These are phyloP conservation scores for Pythium volutum DNA, from an alignment of 352 stramenopile species.

Conservation along the genomic window DNA sequence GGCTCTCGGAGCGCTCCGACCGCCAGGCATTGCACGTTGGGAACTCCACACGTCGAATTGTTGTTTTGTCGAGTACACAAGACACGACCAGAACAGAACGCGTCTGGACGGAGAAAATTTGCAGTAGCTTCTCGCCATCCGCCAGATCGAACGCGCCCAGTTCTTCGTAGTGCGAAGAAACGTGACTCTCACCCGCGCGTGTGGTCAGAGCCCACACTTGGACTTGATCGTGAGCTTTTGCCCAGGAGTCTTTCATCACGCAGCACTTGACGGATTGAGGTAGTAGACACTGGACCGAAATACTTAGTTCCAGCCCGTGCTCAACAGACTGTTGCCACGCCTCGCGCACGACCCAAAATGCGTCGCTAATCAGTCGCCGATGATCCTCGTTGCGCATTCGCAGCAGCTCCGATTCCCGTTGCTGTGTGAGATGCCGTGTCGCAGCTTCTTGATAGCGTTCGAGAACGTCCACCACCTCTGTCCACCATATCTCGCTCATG, in stretches of 20 bases:
- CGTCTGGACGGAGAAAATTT: constrained; percentile 5
- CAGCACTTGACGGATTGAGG: background rate
- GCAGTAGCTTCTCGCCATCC: background rate
- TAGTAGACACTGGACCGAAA: background rate
- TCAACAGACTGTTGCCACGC: background rate
- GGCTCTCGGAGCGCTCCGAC: background rate
- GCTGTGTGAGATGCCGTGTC: background rate
- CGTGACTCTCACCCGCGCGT: background rate
- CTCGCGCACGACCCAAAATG: background rate
- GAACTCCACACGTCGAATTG: constrained; percentile 5
- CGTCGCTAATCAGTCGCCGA: background rate
- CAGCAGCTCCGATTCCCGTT: background rate
- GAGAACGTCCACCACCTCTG: background rate
- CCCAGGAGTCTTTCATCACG: background rate
- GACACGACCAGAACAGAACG: constrained; percentile 2
- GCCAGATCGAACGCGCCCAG: constrained; percentile 2
- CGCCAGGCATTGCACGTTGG: background rate
- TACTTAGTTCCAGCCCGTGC: background rate
- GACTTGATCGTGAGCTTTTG: background rate
- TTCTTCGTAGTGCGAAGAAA: background rate
- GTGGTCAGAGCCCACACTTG: background rate
- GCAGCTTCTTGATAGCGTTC: background rate
- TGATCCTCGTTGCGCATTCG: background rate
- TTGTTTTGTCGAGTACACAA: background rate
- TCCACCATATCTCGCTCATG: constrained; percentile 1